phyloP scores from a whole-genome alignment of 2,329 filamentous ascomycete genomes.

The Colletotrichum lindemuthianum region DNA sequence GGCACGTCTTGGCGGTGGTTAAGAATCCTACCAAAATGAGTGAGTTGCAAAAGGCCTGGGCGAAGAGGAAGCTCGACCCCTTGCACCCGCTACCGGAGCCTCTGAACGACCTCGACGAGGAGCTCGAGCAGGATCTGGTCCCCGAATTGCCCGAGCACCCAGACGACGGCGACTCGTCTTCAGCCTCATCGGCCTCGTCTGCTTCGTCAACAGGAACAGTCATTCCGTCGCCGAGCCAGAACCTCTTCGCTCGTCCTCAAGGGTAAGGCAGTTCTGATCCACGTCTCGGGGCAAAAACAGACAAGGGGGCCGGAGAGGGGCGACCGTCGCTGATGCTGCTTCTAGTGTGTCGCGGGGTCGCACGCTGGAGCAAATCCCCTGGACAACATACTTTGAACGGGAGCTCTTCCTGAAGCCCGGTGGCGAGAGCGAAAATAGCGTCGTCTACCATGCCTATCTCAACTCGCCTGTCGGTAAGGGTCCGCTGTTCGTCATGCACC shows the following conservation, averaged over 20 bases:
- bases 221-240: slow-evolving; percentile 78
- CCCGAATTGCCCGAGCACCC: slow-evolving; percentile 56
- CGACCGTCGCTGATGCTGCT: slow-evolving; percentile 18
- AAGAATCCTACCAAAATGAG: slow-evolving; percentile 68
- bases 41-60: slow-evolving; percentile 81
- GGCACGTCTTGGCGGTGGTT: slow-evolving; percentile 7
- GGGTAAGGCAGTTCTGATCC: slow-evolving; percentile 59
- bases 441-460: slow-evolving; percentile 86
- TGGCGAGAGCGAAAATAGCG: slow-evolving; percentile 43
- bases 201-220: slow-evolving; percentile 94
- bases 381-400: slow-evolving; percentile 91
- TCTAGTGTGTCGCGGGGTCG: slow-evolving; percentile 51
- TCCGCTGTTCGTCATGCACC: slow-evolving; percentile 91
- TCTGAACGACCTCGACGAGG: slow-evolving; percentile 64
- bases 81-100: slow-evolving; percentile 61
- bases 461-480: slow-evolving; percentile 80
- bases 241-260: slow-evolving; percentile 76
- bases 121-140: slow-evolving; percentile 58
- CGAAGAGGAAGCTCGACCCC: slow-evolving; percentile 76
- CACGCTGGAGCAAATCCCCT: slow-evolving; percentile 74
- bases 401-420: slow-evolving; percentile 77
- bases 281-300: slow-evolving; percentile 11
- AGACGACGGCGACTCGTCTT: slow-evolving; percentile 76
- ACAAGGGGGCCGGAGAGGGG: not conserved
- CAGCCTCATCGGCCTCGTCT: slow-evolving; percentile 72